Evolutionary conservation across 1,139 yeast genomes (phyloP).

Genomic region (Magnusiomyces ingens): DNA sequence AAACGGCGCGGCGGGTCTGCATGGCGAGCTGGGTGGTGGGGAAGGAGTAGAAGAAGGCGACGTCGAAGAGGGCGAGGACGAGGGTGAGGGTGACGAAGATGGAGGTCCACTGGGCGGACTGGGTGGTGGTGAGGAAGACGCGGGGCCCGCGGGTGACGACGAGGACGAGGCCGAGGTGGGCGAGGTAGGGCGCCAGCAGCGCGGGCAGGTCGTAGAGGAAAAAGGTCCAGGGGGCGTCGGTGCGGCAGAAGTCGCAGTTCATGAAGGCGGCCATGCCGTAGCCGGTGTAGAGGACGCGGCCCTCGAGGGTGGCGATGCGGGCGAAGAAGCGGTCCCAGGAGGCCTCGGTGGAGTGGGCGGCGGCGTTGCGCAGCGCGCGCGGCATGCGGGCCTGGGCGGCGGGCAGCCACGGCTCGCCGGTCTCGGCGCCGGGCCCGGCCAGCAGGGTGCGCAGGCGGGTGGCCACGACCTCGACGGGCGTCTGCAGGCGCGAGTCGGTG

Average conservation of each 20-base stretch:
- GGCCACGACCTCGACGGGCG: conserved; percentile 21
- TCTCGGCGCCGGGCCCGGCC: conserved; percentile 5
- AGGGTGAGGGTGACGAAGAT: conserved; percentile 9
- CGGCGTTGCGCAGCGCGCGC: not conserved
- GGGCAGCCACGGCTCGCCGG: not conserved
- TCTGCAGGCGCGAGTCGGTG: conserved; percentile 22
- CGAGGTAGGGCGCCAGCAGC: conserved; percentile 21
- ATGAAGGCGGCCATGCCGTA: conserved; percentile 24
- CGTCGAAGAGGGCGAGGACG: conserved; percentile 12
- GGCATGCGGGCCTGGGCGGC: conserved; percentile 2
- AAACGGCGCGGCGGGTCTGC: conserved; percentile 12
- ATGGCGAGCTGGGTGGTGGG: conserved; percentile 10
- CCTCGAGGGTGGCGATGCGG: conserved; percentile 20
- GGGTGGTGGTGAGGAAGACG: conserved; percentile 7
- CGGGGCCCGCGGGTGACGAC: conserved; percentile 18
- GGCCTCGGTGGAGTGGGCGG: not conserved
- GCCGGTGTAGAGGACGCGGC: conserved; percentile 22
- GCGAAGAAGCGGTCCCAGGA: conserved; percentile 18
- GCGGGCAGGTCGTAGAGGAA: conserved; percentile 21
- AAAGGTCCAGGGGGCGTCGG: conserved; percentile 18
- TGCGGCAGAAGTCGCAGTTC: conserved; percentile 25
- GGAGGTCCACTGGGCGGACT: conserved; percentile 19
- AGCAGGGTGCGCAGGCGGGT: conserved; percentile 17
- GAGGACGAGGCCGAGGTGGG: conserved; percentile 19
- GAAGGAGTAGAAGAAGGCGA: conserved; percentile 10